Evolutionary conservation across 2,329 filamentous ascomycete species (phyloP).

Genomic region (Nothophoma quercina): DNA sequence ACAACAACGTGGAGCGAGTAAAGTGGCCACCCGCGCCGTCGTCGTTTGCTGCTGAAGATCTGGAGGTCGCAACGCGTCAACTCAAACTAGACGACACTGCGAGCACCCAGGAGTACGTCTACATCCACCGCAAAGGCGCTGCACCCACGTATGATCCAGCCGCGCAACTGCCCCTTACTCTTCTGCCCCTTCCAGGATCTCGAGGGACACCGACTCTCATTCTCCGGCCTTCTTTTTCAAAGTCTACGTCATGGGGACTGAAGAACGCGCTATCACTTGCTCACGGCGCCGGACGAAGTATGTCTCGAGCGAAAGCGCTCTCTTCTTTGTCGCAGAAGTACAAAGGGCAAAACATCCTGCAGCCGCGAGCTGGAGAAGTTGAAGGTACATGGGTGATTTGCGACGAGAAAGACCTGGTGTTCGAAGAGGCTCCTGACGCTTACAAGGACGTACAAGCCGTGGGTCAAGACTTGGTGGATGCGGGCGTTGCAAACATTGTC

Average conservation of each 20-base stretch:
- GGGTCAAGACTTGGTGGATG: slow-evolving; percentile 43
- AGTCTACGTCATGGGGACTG: slow-evolving; percentile 34
- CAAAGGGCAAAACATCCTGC: slow-evolving; percentile 39
- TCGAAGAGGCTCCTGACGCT: slow-evolving; percentile 50
- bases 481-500: slow-evolving; percentile 41
- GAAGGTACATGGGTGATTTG: slow-evolving; percentile 50
- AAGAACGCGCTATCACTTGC: slow-evolving; percentile 48
- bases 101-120: slow-evolving; percentile 28
- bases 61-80: not conserved
- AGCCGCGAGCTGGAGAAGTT: slow-evolving; percentile 26
- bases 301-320: slow-evolving; percentile 49
- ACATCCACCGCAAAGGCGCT: slow-evolving; percentile 51
- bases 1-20: slow-evolving; percentile 47
- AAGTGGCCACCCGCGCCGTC: slow-evolving; percentile 40
- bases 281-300: slow-evolving; percentile 49
- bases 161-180: slow-evolving; percentile 29
- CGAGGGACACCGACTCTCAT: slow-evolving; percentile 51
- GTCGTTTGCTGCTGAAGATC: not conserved
- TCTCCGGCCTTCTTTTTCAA: slow-evolving; percentile 42
- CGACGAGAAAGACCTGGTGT: slow-evolving; percentile 48
- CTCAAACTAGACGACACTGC: slow-evolving; percentile 1
- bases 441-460: slow-evolving; percentile 51
- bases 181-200: slow-evolving; percentile 50
- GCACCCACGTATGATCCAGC: slow-evolving; percentile 39
- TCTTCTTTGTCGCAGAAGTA: slow-evolving; percentile 44